Percentiles rank a stretch among this genome's conserved stretches.
Evolutionary conservation across 2,329 filamentous ascomycete species (phyloP).

Genomic region (Sordariomycetes sp.): DNA sequence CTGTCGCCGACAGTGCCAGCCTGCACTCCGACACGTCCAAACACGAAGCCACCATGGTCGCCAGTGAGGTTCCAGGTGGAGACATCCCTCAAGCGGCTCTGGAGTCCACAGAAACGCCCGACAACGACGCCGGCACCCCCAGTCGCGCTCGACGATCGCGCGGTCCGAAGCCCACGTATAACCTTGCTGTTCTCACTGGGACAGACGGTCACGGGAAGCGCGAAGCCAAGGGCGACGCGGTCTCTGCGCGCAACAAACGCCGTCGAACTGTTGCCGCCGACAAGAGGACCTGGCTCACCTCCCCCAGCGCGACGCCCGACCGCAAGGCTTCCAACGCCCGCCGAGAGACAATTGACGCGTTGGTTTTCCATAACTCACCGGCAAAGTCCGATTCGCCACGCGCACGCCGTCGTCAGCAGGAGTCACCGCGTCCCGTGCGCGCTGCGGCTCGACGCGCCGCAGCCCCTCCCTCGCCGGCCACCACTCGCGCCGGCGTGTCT

Average conservation of each 20-base stretch:
- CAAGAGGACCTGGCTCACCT: neutral
- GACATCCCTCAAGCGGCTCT: no score
- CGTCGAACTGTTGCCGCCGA: constrained; percentile 5
- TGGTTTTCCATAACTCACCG: constrained; percentile 33
- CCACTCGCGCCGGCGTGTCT: neutral
- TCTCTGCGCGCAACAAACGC: constrained; percentile 16
- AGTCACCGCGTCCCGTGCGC: constrained; percentile 24
- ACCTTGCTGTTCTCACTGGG: constrained; percentile 53
- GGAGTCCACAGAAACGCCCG: constrained; percentile 4
- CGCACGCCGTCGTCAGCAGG: constrained; percentile 20
- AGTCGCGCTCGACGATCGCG: constrained; percentile 46
- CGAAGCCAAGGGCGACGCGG: constrained; percentile 40
- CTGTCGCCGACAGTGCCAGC: constrained; percentile 53
- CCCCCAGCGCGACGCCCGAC: neutral
- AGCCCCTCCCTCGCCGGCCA: constrained; percentile 13
- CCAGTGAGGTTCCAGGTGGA: no score
- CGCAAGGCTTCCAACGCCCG: neutral
- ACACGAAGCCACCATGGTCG: constrained; percentile 25
- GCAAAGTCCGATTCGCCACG: constrained; percentile 17
- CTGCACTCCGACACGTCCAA: constrained; percentile 36
- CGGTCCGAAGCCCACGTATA: constrained; percentile 53
- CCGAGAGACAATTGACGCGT: constrained; percentile 29
- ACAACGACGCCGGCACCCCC: constrained; percentile 15
- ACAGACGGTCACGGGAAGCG: constrained; percentile 51
- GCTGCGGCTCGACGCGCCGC: neutral